phyloP scores from a whole-genome alignment of 2,329 filamentous ascomycete genomes.

The Fusarium xyrophilum region DNA sequence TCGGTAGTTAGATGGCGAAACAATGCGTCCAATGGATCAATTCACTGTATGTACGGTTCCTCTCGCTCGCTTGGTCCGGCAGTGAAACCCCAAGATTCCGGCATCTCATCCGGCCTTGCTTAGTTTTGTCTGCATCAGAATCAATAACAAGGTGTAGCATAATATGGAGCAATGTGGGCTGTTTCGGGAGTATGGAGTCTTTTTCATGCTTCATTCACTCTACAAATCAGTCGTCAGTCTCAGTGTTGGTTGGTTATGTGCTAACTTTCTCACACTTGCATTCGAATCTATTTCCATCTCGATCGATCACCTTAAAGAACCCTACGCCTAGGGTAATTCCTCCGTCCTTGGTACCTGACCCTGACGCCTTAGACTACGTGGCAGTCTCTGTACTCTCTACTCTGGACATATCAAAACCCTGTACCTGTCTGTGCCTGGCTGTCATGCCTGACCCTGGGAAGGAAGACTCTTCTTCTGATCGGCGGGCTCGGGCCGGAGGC shows the following conservation, averaged over 20 bases:
- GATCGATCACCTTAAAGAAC: slow-evolving; percentile 9
- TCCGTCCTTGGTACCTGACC: slow-evolving; percentile 2
- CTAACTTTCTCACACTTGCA: neutral
- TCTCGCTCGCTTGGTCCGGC: slow-evolving; percentile 25
- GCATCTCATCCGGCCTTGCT: neutral
- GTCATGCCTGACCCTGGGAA: slow-evolving; percentile 3
- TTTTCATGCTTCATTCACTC: slow-evolving; percentile 19
- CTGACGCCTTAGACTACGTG: slow-evolving; percentile 13
- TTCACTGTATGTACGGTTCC: neutral
- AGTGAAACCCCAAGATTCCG: slow-evolving; percentile 31
- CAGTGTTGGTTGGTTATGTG: neutral
- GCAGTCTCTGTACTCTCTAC: slow-evolving; percentile 4
- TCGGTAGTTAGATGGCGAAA: slow-evolving; percentile 26
- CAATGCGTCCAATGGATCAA: neutral
- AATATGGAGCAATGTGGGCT: slow-evolving; percentile 28
- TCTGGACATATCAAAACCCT: slow-evolving; percentile 5
- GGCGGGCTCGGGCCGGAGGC: slow-evolving; percentile 26
- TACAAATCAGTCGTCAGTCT: neutral
- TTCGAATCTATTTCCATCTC: slow-evolving; percentile 2
- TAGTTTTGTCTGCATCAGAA: slow-evolving; percentile 9
- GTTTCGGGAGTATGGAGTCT: slow-evolving; percentile 32
- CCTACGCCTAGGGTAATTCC: neutral
- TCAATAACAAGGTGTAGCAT: neutral
- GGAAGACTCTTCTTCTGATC: slow-evolving; percentile 24
- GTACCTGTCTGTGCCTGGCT: slow-evolving; percentile 17